Evolutionary conservation across 2,329 filamentous ascomycete genomes (phyloP).

Genomic region (Fusarium chlamydosporum): DNA sequence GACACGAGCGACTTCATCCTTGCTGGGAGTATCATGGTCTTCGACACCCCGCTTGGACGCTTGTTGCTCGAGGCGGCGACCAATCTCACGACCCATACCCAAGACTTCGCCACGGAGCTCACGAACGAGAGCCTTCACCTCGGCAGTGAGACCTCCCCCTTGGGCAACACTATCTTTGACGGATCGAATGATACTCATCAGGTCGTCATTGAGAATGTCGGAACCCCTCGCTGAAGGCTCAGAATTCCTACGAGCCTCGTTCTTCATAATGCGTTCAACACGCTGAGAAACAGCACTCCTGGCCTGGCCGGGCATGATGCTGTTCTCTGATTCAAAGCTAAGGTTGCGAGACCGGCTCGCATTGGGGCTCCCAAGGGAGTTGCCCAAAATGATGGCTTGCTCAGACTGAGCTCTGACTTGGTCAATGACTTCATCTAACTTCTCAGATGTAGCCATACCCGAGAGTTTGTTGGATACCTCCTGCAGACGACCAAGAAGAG

Average conservation of each 20-base stretch:
- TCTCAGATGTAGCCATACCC: constrained; percentile 71
- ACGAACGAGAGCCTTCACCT: constrained; percentile 90
- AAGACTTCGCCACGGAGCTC: constrained; percentile 93
- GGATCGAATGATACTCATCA: constrained; percentile 84
- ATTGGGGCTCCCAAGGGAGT: constrained; percentile 30
- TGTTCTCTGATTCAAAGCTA: constrained; percentile 61
- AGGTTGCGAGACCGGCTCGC: constrained; percentile 50
- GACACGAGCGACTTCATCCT: constrained; percentile 80
- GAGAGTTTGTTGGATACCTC: constrained; percentile 81
- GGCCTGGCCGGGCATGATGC: constrained; percentile 54
- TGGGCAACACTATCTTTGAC: constrained; percentile 94
- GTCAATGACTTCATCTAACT: constrained; percentile 77
- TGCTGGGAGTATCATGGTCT: constrained; percentile 67
- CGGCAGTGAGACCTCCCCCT: constrained; percentile 88
- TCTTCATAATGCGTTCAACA: constrained; percentile 62
- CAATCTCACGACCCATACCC: constrained; percentile 93
- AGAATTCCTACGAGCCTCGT: constrained; percentile 61
- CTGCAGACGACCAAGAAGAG: constrained; percentile 74
- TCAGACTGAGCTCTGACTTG: constrained; percentile 69
- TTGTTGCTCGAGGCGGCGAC: constrained; percentile 82
- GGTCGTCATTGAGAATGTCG: constrained; percentile 79
- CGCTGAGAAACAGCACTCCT: constrained; percentile 57
- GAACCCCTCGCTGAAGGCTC: constrained; percentile 59
- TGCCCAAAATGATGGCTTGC: constrained; percentile 58
- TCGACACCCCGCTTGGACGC: constrained; percentile 63